Evolutionary conservation across 192 early-diverging fungal species (phyloP).

Genomic region (Pilaira anomala): DNA sequence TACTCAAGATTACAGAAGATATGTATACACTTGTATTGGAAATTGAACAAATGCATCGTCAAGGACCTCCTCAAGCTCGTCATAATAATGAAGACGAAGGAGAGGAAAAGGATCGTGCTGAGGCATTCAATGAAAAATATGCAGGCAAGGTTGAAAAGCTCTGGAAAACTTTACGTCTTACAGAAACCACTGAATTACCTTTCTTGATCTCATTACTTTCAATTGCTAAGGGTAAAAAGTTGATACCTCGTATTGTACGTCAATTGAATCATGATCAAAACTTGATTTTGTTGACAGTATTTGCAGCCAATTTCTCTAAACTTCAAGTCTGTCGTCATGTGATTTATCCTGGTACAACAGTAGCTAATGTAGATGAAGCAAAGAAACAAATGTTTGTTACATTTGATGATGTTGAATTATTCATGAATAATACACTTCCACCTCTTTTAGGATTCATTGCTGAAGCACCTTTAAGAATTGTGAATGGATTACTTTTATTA

Average conservation of each 20-base stretch:
- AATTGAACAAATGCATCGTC: conserved; percentile 81
- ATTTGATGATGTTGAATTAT: conserved; percentile 76
- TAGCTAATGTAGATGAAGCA: conserved; percentile 25
- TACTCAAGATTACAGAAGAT: conserved; percentile 71
- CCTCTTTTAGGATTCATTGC: conserved; percentile 74
- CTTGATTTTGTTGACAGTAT: conserved; percentile 69
- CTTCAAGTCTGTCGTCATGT: conserved; percentile 63
- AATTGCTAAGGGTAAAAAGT: conserved; percentile 84
- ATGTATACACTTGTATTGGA: conserved; percentile 75
- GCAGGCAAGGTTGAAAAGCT: conserved; percentile 47
- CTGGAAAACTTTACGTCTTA: conserved; percentile 61
- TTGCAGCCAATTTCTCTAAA: conserved; percentile 73
- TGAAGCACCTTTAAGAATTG: conserved; percentile 78
- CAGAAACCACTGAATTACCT: conserved; percentile 28
- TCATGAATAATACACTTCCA: conserved; percentile 87
- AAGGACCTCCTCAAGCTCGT: conserved; percentile 50
- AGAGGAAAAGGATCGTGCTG: conserved; percentile 18
- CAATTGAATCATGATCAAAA: conserved; percentile 77
- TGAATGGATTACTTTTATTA: conserved; percentile 76
- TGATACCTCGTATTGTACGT: conserved; percentile 80
- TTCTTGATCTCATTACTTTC: conserved; percentile 75
- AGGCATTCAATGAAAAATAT: conserved; percentile 46
- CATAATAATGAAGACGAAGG: conserved; percentile 18
- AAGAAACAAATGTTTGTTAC: conserved; percentile 30
- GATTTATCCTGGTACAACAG: conserved; percentile 40